Conservation (phyloP, 257 asterid species). For the Knoxia roxburghii region DNA sequence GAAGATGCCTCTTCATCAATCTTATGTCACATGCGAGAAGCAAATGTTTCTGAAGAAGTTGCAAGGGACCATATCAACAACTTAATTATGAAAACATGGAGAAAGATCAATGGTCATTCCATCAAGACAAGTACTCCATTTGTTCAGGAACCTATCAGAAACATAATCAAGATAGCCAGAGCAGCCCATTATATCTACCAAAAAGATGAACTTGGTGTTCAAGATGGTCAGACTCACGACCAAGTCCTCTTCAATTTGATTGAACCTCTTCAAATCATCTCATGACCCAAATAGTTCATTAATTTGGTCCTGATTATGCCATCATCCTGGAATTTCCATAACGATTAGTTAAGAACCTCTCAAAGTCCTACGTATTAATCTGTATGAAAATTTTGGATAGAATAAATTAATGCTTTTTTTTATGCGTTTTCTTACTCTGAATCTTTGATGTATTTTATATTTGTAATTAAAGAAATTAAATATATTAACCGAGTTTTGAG, state of each 20-base stretch:
- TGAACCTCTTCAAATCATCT: constrained; percentile 24
- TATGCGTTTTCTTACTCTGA: too few species aligned
- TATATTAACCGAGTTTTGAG: too few species aligned
- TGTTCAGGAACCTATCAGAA: constrained; percentile 14
- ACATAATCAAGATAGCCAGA: constrained; percentile 36
- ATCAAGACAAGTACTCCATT: neutral
- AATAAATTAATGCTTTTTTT: too few species aligned
- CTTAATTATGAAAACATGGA: constrained; percentile 31
- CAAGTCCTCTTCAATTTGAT: constrained; percentile 44
- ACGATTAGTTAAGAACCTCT: too few species aligned
- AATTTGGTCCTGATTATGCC: too few species aligned
- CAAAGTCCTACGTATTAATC: too few species aligned
- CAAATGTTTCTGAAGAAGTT: constrained; percentile 31
- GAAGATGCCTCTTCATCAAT: constrained; percentile 62
- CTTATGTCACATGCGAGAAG: constrained; percentile 49
- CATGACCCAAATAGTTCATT: neutral
- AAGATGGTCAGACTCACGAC: constrained; percentile 33
- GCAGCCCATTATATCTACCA: constrained; percentile 42
- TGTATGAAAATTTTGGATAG: too few species aligned
- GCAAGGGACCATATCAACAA: constrained; percentile 34
- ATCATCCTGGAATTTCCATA: too few species aligned
- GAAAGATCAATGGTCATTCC: constrained; percentile 28
- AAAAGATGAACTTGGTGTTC: constrained; percentile 53
- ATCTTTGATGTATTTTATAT: too few species aligned
- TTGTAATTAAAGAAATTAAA: too few species aligned